phyloP scores from a whole-genome alignment of 1,284 basidiomycete species.

The Cystobasidiaceae sp. region DNA sequence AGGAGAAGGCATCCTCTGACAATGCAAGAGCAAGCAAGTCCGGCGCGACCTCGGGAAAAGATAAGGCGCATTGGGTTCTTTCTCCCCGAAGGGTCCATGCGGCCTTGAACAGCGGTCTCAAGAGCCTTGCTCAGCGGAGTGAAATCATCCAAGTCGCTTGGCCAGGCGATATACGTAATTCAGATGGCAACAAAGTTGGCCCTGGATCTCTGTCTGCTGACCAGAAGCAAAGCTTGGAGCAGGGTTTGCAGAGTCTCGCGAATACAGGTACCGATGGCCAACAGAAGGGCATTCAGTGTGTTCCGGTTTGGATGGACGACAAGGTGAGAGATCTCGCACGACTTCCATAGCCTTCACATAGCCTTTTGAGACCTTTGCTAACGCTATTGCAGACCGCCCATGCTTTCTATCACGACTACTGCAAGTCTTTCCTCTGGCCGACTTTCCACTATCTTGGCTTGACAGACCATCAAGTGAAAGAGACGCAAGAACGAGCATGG shows the following conservation, averaged over 20 bases:
- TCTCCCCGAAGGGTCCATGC: slow-evolving; percentile 80
- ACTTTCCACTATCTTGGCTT: slow-evolving; percentile 91
- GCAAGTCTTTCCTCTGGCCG: slow-evolving; percentile 84
- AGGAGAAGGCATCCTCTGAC: too few species aligned
- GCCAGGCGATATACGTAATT: slow-evolving; percentile 74
- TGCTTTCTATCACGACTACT: slow-evolving; percentile 64
- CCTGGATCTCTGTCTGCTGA: slow-evolving; percentile 44
- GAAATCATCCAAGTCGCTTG: slow-evolving; percentile 89
- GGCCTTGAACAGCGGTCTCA: slow-evolving; percentile 91
- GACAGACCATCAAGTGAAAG: slow-evolving; percentile 54
- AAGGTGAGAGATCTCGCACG: slow-evolving; percentile 54
- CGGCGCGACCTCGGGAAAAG: too few species aligned
- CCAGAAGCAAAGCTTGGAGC: slow-evolving; percentile 58
- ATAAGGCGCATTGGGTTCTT: slow-evolving; percentile 61
- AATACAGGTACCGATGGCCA: slow-evolving; percentile 51
- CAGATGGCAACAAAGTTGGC: slow-evolving; percentile 41
- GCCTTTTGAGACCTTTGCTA: too few species aligned
- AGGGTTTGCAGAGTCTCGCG: slow-evolving; percentile 50
- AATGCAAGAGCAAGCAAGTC: too few species aligned
- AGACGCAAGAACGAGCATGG: slow-evolving; percentile 75
- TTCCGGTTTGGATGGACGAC: slow-evolving; percentile 89
- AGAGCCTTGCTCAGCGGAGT: slow-evolving; percentile 71
- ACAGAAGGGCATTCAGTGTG: slow-evolving; percentile 57
- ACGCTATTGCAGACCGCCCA: slow-evolving; percentile 10
- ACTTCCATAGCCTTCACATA: slow-evolving; percentile 91